Base-by-base conservation (phyloP, 495 filamentous ascomycete genomes). In the Viridothelium virens region DNA sequence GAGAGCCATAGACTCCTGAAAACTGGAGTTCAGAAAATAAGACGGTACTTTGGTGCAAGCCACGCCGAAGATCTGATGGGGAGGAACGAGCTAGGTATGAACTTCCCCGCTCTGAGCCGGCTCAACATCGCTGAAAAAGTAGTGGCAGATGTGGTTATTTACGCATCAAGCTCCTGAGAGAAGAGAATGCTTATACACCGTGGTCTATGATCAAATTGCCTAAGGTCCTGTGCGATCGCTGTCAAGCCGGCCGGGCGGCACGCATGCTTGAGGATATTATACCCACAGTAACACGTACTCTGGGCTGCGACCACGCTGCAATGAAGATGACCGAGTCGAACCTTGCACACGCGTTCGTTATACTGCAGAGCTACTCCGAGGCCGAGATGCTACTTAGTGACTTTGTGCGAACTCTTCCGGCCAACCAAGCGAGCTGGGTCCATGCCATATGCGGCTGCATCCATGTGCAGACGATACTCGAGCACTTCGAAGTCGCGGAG, bases 161-260 rank as follows among this genome's bases (percentile, higher is more conserved):
- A 38, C 67, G 75, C 37, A 73, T 69, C 46, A 69, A 61, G 12
- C 50, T 74, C 18, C 73, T 77, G 2, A 73, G 75, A 3, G 56
- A 68, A 61, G 75, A 77, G 61, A 73, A 76, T 67, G 73, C 75
- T 41, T 76, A 76, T 64, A 75, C 73, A 31, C 66, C 74, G 37
- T 75, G 73, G 73, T 70, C 75, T 14, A 68, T 76, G 46, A 75
- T 76, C 38, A 74, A 78, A 63, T 69, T 77, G 41, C 72, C 74
- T 12, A 77, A 76, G 63, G 67, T 75, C n/a, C 72, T 73, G 66
- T 71, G 67, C 48, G 73, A 70, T 39, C 66, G 69, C 38, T 68
- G 71, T 5, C 69, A 66, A 7, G 61, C 67, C 14, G 48, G 65
- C 39, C 71, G 77, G 61, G 74, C 72, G 34, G 69, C 66, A n/a